These are phyloP conservation scores for Penicillium palitans DNA, from an alignment of 2,329 filamentous ascomycete genomes.

Conservation along the genomic window DNA sequence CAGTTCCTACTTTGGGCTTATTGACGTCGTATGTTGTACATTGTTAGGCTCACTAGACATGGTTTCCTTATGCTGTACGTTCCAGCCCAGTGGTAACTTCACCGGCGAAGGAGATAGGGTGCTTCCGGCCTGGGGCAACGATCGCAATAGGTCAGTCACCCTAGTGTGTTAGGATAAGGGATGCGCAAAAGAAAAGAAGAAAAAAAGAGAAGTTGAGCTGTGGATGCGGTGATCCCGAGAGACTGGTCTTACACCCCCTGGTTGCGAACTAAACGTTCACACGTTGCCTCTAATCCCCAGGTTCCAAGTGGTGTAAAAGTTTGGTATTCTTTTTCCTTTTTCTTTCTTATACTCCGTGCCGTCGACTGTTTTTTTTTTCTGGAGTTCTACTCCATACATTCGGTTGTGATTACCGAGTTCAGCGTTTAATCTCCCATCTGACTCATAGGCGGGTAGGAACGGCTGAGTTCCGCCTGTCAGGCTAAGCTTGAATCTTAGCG, in stretches of 20 bases:
- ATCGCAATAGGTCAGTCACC: not conserved
- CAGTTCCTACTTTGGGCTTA: not conserved
- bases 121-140: slow-evolving; percentile 5
- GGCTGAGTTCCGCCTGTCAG: slow-evolving; percentile 14
- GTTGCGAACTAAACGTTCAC: slow-evolving; percentile 5
- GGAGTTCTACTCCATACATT: slow-evolving; percentile 4
- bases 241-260: slow-evolving; percentile 12
- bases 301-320: not conserved
- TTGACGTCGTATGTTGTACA: slow-evolving; percentile 1
- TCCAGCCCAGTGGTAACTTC: slow-evolving; percentile 21
- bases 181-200: not conserved
- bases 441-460: slow-evolving; percentile 23
- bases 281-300: slow-evolving; percentile 3
- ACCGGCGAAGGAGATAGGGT: slow-evolving; percentile 1
- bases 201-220: not conserved
- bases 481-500: slow-evolving; percentile 4
- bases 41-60: not conserved
- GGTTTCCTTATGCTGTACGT: slow-evolving; percentile 7
- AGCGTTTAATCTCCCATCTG: slow-evolving; percentile 15
- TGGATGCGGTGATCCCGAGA: slow-evolving; percentile 16
- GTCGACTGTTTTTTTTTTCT: not conserved
- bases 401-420: slow-evolving; percentile 26
- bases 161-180: slow-evolving; percentile 1
- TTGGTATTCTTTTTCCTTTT: not conserved
- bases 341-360: not conserved